Percentiles rank a stretch among this genome's conserved stretches.
phyloP scores from a whole-genome alignment of 345 rosid species.

The Eucalyptus tenuipes region DNA sequence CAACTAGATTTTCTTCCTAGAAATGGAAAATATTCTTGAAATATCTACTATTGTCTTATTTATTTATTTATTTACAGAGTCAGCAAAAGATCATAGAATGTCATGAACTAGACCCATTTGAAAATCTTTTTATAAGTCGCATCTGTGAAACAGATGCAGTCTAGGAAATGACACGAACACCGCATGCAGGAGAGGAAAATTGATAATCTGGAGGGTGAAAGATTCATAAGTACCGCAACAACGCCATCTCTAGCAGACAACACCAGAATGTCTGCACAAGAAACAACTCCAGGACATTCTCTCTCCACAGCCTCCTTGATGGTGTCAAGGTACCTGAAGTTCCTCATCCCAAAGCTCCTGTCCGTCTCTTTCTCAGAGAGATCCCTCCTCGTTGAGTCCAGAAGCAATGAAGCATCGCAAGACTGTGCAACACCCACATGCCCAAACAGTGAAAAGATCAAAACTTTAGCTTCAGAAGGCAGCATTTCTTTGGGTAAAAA shows the following conservation, averaged over 20 bases:
- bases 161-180: not conserved
- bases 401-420: slow-evolving; percentile 87
- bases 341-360: slow-evolving; percentile 91
- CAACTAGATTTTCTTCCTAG: not conserved
- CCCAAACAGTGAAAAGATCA: not conserved
- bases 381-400: slow-evolving; percentile 93
- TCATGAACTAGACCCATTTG: not conserved
- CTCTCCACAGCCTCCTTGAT: slow-evolving; percentile 94
- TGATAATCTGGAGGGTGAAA: not conserved
- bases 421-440: slow-evolving; percentile 25
- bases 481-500: not conserved
- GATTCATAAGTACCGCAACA: slow-evolving; percentile 34
- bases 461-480: not conserved
- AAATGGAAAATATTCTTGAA: not conserved
- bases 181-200: not conserved
- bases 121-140: not conserved
- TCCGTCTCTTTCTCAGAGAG: slow-evolving; percentile 94
- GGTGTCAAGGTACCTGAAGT: slow-evolving; percentile 82
- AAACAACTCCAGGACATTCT: slow-evolving; percentile 91
- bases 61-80: not conserved
- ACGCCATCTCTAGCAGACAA: slow-evolving; percentile 85
- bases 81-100: not conserved
- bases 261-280: slow-evolving; percentile 81
- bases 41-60: not conserved
- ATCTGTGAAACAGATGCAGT: not conserved